Evolutionary conservation across 2,329 filamentous ascomycete species (phyloP), one percentile per base, ranked within the genome.

Genomic region (Bipolaris gigantea): DNA sequence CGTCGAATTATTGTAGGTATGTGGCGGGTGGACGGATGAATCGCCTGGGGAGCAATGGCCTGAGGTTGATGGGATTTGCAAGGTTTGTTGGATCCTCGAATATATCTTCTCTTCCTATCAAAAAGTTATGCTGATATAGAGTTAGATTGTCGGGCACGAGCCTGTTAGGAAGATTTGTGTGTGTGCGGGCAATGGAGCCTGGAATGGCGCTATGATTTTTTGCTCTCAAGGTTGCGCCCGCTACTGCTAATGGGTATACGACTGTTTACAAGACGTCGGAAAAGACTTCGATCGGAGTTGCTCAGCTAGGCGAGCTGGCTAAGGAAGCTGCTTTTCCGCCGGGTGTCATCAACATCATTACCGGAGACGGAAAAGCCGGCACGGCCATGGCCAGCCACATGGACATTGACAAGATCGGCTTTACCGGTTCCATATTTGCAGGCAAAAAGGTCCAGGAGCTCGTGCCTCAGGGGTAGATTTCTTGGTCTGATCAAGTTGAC

Each of bases 391-490:
- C 76, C 2, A 62, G 62, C 1, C 77, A 79, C 36, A 76, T 76
- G 70, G 65, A 72, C 19, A 71, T 78, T 38, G 68, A 72, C 59
- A 78, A 77, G 63, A 73, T 78, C 50, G 70, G 66, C 21, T 78
- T 77, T 56, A 78, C 76, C 1, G 75, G 75, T 2, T 72, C 67
- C 10, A 67, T 69, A 4, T 63, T 70, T 19, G 67, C 70, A 4
- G 75, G 76, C 7, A 71, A 72, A 38, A 70, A 73, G 41, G 70
- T 78, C 11, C 73, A 75, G 55, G 73, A 75, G 34, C 64, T 67
- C 23, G 36, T 27, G 16, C 76, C 77, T 1, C 32, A 45, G 21
- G 35, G 43, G 18, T 35, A 35, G 1, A 19, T 45, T 25, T 13
- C 18, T 9, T 16, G 32, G 13, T 30, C 10, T 13, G 27, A 30